Conservation (phyloP, 805 yeast species). For the Saccharomycopsis microspora region DNA sequence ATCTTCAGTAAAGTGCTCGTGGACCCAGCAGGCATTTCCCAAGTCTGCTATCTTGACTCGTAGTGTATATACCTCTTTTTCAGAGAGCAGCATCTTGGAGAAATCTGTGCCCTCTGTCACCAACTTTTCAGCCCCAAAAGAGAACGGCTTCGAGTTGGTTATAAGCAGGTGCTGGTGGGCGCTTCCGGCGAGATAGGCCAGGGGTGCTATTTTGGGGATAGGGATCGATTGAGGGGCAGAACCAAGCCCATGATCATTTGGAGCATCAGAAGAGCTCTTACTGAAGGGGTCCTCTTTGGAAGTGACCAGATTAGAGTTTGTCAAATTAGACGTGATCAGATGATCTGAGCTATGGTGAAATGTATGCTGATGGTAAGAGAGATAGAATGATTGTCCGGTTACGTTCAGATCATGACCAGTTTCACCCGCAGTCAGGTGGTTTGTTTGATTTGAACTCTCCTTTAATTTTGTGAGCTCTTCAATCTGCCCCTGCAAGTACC, state of each 20-base stretch:
- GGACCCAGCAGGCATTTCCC: conserved; percentile 59
- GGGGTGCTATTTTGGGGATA: too few species aligned
- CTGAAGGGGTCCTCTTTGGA: too few species aligned
- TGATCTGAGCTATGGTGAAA: too few species aligned
- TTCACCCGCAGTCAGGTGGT: too few species aligned
- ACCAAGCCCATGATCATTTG: background rate
- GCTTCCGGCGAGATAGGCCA: background rate
- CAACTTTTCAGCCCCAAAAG: conserved; percentile 57
- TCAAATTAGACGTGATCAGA: too few species aligned
- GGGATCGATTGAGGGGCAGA: background rate
- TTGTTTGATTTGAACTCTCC: background rate
- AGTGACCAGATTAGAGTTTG: too few species aligned
- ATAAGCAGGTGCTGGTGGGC: conserved; percentile 29
- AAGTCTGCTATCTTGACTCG: conserved; percentile 54
- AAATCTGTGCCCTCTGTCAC: background rate
- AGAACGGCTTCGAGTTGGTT: conserved; percentile 88
- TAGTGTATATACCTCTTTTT: conserved; percentile 1
- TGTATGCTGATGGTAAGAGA: conserved; percentile 2
- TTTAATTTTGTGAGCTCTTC: background rate
- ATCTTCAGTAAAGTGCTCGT: conserved; percentile 54
- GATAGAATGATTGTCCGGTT: background rate
- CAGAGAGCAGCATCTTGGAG: background rate
- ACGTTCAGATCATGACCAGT: background rate
- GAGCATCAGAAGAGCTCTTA: too few species aligned
- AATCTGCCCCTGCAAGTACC: conserved; percentile 11